These are phyloP conservation scores for Phytophthora macrochlamydospora DNA, from an alignment of 352 stramenopile species.

Conservation along the genomic window DNA sequence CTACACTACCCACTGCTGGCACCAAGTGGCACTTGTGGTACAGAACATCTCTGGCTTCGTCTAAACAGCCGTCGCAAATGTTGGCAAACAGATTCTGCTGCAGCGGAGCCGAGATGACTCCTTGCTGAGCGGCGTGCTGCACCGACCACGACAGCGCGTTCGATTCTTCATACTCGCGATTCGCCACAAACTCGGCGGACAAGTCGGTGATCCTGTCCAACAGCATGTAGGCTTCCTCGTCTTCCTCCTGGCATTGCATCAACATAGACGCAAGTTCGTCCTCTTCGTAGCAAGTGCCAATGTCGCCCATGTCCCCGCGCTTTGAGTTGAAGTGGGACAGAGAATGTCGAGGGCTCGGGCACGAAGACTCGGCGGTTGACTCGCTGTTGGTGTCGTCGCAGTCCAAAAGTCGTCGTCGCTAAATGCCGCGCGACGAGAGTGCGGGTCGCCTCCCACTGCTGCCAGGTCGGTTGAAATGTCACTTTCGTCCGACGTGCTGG, in stretches of 20 bases:
- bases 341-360: constrained; percentile 62
- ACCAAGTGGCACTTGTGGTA: constrained; percentile 84
- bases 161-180: constrained; percentile 74
- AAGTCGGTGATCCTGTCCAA: constrained; percentile 72
- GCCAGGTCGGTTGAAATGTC: constrained; percentile 26
- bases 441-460: not conserved
- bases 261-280: constrained; percentile 60
- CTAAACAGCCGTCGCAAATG: constrained; percentile 60
- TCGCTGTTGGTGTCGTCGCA: constrained; percentile 80
- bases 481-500: constrained; percentile 15
- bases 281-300: constrained; percentile 42
- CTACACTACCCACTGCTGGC: constrained; percentile 68
- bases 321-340: constrained; percentile 36
- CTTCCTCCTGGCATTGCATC: constrained; percentile 63
- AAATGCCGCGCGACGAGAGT: constrained; percentile 9
- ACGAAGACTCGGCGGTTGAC: constrained; percentile 77
- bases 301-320: constrained; percentile 31
- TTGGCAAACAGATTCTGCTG: constrained; percentile 70
- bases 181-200: constrained; percentile 66
- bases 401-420: constrained; percentile 72
- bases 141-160: constrained; percentile 74
- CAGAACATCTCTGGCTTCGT: constrained; percentile 79
- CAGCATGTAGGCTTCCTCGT: constrained; percentile 67
- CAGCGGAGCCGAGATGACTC: constrained; percentile 64
- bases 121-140: constrained; percentile 67